These are phyloP conservation scores for Aegilops umbellulata DNA, from an alignment of 176 grass and related monocot species.

Conservation along the genomic window DNA sequence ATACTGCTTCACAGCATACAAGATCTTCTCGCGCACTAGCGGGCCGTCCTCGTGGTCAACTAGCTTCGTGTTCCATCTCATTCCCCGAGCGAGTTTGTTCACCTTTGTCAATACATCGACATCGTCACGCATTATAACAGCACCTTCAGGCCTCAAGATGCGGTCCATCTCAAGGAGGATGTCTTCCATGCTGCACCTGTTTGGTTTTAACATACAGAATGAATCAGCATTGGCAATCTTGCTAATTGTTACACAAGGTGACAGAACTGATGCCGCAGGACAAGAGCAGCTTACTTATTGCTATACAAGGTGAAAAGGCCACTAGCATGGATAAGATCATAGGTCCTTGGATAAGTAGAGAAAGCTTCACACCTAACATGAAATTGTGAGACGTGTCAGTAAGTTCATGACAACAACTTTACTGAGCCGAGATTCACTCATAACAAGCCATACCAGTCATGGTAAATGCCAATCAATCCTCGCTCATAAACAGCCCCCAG, in stretches of 20 bases:
- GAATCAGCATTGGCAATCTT: background rate
- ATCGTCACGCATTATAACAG: conserved; percentile 66
- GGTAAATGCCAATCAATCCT: conserved; percentile 89
- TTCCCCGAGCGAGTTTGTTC: conserved; percentile 59
- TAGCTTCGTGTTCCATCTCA: conserved; percentile 78
- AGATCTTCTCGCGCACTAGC: conserved; percentile 53
- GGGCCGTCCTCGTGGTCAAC: conserved; percentile 79
- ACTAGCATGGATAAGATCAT: conserved; percentile 77
- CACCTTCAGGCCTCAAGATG: conserved; percentile 78
- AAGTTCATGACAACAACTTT: conserved; percentile 14
- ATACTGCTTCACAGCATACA: conserved; percentile 78
- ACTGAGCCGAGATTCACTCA: background rate
- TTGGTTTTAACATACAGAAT: conserved; percentile 5
- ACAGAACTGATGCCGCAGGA: background rate
- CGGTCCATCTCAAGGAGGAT: conserved; percentile 87
- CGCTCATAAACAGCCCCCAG: conserved; percentile 80
- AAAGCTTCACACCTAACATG: conserved; percentile 77
- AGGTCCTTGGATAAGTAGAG: conserved; percentile 90
- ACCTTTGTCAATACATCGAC: conserved; percentile 61
- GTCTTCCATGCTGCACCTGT: conserved; percentile 73
- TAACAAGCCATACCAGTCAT: conserved; percentile 65
- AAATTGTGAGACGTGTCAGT: background rate
- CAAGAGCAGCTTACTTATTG: conserved; percentile 49
- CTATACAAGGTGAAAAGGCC: conserved; percentile 80
- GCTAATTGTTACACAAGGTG: background rate